Conservation (phyloP, 139 green algal species). For the Mychonastes homosphaera region DNA sequence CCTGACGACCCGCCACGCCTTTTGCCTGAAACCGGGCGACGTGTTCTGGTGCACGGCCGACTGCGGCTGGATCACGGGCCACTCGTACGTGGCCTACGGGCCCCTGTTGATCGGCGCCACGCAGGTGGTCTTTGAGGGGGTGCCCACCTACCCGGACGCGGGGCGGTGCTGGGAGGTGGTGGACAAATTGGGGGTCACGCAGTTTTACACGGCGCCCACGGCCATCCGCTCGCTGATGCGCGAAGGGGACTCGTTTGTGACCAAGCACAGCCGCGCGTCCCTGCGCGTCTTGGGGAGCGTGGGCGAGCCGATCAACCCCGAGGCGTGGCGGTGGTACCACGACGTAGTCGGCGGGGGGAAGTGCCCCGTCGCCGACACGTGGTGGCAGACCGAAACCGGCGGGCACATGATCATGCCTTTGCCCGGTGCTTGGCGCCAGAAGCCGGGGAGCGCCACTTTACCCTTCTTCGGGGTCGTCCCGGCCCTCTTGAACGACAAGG, state of each 20-base stretch:
- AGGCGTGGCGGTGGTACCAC: slow-evolving; percentile 87
- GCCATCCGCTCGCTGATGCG: slow-evolving; percentile 79
- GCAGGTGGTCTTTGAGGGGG: slow-evolving; percentile 82
- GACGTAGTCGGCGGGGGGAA: slow-evolving; percentile 36
- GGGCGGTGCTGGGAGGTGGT: slow-evolving; percentile 80
- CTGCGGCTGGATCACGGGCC: slow-evolving; percentile 97
- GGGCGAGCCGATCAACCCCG: slow-evolving; percentile 93
- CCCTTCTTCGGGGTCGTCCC: slow-evolving; percentile 91
- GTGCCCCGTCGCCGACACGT: slow-evolving; percentile 88
- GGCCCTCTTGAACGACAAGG: slow-evolving; percentile 46
- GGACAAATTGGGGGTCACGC: slow-evolving; percentile 67
- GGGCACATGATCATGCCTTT: slow-evolving; percentile 86
- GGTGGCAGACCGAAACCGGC: slow-evolving; percentile 93
- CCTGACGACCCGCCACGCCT: slow-evolving; percentile 20
- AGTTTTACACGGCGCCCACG: slow-evolving; percentile 94
- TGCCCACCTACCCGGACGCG: slow-evolving; percentile 75
- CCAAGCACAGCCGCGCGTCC: slow-evolving; percentile 23
- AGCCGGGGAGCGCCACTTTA: slow-evolving; percentile 81
- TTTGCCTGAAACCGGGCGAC: slow-evolving; percentile 36
- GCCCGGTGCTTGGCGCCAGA: slow-evolving; percentile 60
- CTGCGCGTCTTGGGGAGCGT: slow-evolving; percentile 84
- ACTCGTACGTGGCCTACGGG: slow-evolving; percentile 76
- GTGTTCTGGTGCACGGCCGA: slow-evolving; percentile 92
- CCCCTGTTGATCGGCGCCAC: slow-evolving; percentile 41
- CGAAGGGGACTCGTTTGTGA: slow-evolving; percentile 57